Evolutionary conservation across 2,329 filamentous ascomycete species (phyloP).

Genomic region (Pseudogymnoascus sp.): DNA sequence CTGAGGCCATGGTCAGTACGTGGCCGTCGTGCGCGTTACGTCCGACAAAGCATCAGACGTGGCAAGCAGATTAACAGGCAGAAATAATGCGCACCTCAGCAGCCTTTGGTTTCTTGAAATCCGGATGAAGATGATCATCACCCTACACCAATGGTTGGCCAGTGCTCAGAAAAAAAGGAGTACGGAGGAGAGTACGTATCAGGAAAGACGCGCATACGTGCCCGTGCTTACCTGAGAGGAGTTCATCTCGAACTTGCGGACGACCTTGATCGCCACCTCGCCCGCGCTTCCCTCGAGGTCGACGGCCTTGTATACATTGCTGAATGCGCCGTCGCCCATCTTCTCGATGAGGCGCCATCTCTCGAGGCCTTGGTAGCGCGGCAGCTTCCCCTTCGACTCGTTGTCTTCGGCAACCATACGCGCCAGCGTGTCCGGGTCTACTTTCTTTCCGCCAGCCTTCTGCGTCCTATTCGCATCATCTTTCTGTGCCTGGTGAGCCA

Average conservation of each 20-base stretch:
- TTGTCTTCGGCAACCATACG: conserved; percentile 89
- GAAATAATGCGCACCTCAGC: conserved; percentile 75
- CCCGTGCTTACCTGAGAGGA: conserved; percentile 80
- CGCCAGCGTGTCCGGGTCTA: conserved; percentile 65
- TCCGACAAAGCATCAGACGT: conserved; percentile 23
- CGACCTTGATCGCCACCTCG: conserved; percentile 95
- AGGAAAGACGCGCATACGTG: conserved; percentile 21
- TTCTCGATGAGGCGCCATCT: conserved; percentile 84
- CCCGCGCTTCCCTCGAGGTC: conserved; percentile 64
- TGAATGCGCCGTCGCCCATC: conserved; percentile 98
- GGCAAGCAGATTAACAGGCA: conserved; percentile 25
- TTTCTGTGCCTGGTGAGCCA: conserved; percentile 41
- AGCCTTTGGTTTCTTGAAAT: conserved; percentile 92
- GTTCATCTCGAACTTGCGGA: conserved; percentile 98
- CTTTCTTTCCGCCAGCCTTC: conserved; percentile 30
- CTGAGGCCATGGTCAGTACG: conserved; percentile 39
- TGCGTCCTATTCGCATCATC: conserved; percentile 51
- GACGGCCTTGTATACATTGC: conserved; percentile 88
- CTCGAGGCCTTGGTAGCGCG: conserved; percentile 76
- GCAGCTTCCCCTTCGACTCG: conserved; percentile 75
- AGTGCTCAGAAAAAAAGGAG: conserved; percentile 27
- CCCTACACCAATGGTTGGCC: conserved; percentile 64
- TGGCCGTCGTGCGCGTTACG: conserved; percentile 17
- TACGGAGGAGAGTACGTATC: conserved; percentile 26
- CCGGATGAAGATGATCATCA: conserved; percentile 87